These are phyloP conservation scores for Pestalotiopsis sp. DNA, from an alignment of 2,329 filamentous ascomycete genomes.

Conservation along the genomic window DNA sequence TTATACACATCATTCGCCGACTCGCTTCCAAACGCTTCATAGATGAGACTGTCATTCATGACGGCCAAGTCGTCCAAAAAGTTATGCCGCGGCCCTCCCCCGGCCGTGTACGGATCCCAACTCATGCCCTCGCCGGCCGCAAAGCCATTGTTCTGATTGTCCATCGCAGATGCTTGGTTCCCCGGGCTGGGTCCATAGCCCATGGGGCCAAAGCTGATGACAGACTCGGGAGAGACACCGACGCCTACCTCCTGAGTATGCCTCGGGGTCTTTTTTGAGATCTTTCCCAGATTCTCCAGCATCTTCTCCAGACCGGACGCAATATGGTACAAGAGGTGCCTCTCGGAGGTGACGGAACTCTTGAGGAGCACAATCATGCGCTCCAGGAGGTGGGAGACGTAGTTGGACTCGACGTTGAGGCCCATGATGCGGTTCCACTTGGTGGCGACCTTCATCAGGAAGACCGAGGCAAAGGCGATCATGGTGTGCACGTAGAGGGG, in stretches of 20 bases:
- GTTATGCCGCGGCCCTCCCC: background rate
- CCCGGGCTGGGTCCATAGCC: conserved; percentile 9
- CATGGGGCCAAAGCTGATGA: conserved; percentile 13
- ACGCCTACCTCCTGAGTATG: background rate
- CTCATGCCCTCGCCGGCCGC: background rate
- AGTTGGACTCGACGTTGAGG: conserved; percentile 32
- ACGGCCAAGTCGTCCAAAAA: conserved; percentile 18
- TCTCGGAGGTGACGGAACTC: conserved; percentile 30
- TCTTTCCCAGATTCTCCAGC: conserved; percentile 20
- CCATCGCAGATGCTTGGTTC: background rate
- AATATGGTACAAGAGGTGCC: conserved; percentile 38
- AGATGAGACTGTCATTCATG: conserved; percentile 27
- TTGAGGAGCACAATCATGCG: conserved; percentile 32
- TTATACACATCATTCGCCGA: conserved; percentile 25
- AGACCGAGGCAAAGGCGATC: conserved; percentile 30
- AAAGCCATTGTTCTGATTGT: background rate
- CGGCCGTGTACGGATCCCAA: conserved; percentile 10
- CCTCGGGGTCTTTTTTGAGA: background rate
- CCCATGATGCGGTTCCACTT: conserved; percentile 32
- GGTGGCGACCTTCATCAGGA: conserved; percentile 24
- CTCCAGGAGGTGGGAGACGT: conserved; percentile 31
- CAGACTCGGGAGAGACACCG: conserved; percentile 8
- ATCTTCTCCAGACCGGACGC: conserved; percentile 35
- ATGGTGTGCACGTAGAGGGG: conserved; percentile 28
- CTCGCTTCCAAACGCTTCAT: conserved; percentile 28